Conservation (phyloP, 495 filamentous ascomycete genomes). For the Staphylotrichum tortipilum region DNA sequence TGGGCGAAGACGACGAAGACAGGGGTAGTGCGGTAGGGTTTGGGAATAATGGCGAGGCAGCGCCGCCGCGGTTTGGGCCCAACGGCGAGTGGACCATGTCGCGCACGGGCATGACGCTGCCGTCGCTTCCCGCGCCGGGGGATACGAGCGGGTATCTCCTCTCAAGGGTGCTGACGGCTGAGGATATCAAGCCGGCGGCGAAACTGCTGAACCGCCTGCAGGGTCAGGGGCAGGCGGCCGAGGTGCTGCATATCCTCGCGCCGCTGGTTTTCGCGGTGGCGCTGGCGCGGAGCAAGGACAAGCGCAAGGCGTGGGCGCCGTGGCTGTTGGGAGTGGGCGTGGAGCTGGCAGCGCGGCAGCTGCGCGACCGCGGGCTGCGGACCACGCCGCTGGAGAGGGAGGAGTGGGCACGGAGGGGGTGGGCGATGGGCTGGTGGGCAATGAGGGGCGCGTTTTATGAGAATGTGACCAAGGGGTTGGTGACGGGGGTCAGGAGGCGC, state of each 20-base stretch:
- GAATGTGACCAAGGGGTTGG: constrained; percentile 76
- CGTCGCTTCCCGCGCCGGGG: constrained; percentile 64
- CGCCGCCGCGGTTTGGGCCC: constrained; percentile 9
- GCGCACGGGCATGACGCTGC: constrained; percentile 75
- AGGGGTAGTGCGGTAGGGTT: no score
- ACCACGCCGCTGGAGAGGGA: constrained; percentile 80
- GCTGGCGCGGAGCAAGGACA: constrained; percentile 56
- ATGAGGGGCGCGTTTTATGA: constrained; percentile 96
- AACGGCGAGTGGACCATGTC: constrained; percentile 84
- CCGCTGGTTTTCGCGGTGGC: constrained; percentile 84
- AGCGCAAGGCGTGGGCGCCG: constrained; percentile 66
- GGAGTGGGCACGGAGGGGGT: constrained; percentile 74
- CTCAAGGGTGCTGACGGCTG: constrained; percentile 83
- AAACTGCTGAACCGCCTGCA: constrained; percentile 70
- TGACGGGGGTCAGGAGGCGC: constrained; percentile 60
- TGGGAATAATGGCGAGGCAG: background rate
- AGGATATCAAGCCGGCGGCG: constrained; percentile 87
- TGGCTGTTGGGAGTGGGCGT: constrained; percentile 84
- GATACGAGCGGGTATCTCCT: constrained; percentile 82
- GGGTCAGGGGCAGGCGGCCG: constrained; percentile 65
- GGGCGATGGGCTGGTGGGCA: constrained; percentile 88
- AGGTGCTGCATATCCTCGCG: constrained; percentile 82
- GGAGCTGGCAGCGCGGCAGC: constrained; percentile 77
- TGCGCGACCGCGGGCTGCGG: constrained; percentile 65
- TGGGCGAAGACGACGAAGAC: constrained; percentile 21